phyloP scores from a whole-genome alignment of 2,329 filamentous ascomycete species.

The Calonectria pauciramosa region DNA sequence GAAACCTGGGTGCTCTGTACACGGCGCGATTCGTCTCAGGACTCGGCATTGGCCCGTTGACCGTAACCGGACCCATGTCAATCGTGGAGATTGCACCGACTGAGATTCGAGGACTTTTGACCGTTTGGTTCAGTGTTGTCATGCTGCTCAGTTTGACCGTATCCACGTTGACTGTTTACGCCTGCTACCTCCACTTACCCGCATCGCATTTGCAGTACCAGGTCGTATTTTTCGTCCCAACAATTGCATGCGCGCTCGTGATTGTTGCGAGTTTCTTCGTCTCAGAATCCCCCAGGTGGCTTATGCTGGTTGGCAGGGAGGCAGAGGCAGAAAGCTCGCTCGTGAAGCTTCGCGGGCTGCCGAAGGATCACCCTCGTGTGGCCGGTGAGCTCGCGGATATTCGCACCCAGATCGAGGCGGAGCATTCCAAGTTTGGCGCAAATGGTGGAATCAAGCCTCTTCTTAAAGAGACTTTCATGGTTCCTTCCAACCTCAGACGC shows the following conservation, averaged over 20 bases:
- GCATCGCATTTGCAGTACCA: constrained; percentile 44
- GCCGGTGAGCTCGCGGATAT: constrained; percentile 48
- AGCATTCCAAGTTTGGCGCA: constrained; percentile 28
- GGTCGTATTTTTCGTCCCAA: constrained; percentile 42
- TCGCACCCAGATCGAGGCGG: constrained; percentile 37
- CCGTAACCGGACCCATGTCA: constrained; percentile 53
- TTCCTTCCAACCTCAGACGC: constrained; percentile 54
- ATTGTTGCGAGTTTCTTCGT: constrained; percentile 51
- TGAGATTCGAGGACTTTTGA: constrained; percentile 55
- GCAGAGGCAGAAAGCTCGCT: constrained; percentile 41
- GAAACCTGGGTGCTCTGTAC: constrained; percentile 49
- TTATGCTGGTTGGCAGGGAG: constrained; percentile 48
- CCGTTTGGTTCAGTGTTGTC: constrained; percentile 54
- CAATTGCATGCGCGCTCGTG: constrained; percentile 41
- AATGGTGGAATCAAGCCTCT: constrained; percentile 38
- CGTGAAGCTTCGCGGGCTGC: constrained; percentile 43
- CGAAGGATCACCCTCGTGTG: constrained; percentile 43
- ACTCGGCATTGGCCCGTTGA: constrained; percentile 55
- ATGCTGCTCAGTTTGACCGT: constrained; percentile 51
- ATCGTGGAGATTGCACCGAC: constrained; percentile 56
- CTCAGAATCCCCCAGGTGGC: constrained; percentile 54
- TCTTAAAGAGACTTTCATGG: constrained; percentile 54
- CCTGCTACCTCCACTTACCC: constrained; percentile 39
- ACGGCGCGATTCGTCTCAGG: constrained; percentile 53
- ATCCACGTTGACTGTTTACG: constrained; percentile 52